Conservation (phyloP, 495 filamentous ascomycete genomes). For the Aspergillus carlsbadensis region DNA sequence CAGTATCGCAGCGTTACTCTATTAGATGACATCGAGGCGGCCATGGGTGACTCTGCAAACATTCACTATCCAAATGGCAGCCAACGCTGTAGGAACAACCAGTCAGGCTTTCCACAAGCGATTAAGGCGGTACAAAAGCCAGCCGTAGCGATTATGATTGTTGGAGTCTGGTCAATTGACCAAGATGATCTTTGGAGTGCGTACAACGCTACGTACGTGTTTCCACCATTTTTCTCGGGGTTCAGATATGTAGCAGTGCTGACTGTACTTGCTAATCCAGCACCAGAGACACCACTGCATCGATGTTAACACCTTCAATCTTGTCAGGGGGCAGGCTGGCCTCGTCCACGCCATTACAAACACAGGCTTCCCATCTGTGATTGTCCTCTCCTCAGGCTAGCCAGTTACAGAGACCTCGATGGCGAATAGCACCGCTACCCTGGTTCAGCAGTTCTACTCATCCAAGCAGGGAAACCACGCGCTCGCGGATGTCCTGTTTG, state of each 20-base stretch:
- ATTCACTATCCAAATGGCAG: constrained; percentile 68
- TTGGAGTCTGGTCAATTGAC: constrained; percentile 71
- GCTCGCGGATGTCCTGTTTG: constrained; percentile 67
- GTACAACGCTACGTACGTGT: constrained; percentile 58
- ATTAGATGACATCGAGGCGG: constrained; percentile 61
- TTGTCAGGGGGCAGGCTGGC: constrained; percentile 67
- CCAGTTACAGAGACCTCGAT: constrained; percentile 72
- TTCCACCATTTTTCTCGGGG: too few relatives aligned
- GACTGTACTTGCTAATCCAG: not conserved
- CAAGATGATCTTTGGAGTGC: constrained; percentile 66
- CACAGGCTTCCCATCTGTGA: constrained; percentile 65
- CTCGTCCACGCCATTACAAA: constrained; percentile 62
- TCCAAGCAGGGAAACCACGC: constrained; percentile 62
- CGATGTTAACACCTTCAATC: constrained; percentile 57
- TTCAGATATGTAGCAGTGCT: not conserved
- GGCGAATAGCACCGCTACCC: constrained; percentile 53
- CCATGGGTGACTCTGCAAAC: constrained; percentile 49
- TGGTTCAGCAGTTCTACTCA: constrained; percentile 71
- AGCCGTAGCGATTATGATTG: constrained; percentile 68
- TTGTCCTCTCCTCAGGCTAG: constrained; percentile 68
- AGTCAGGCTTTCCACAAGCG: constrained; percentile 62
- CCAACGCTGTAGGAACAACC: constrained; percentile 68
- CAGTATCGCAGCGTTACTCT: constrained; percentile 64
- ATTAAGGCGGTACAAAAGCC: constrained; percentile 60
- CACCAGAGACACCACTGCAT: constrained; percentile 67